Percentiles rank a stretch among this genome's conserved stretches.
phyloP scores from a whole-genome alignment of 306 rosid genomes.

The Lotus japonicus region DNA sequence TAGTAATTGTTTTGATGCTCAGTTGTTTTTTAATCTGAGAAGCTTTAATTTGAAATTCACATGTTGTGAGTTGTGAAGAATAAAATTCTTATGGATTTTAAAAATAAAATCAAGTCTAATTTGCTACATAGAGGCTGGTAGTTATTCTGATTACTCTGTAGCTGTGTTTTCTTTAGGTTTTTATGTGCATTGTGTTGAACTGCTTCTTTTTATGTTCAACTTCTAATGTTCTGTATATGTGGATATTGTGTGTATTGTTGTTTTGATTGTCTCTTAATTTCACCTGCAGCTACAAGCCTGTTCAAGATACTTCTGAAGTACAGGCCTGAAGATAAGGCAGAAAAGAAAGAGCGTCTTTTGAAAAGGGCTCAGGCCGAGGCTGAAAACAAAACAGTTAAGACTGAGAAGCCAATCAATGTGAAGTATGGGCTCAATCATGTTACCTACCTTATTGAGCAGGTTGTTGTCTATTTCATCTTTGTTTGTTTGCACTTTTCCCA shows the following conservation, averaged over 20 bases:
- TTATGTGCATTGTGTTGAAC: background rate
- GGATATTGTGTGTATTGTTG: too few species aligned
- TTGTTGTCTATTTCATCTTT: background rate
- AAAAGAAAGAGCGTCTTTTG: slow-evolving; percentile 62
- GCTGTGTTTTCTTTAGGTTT: background rate
- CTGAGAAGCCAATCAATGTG: slow-evolving; percentile 63
- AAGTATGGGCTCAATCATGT: slow-evolving; percentile 83
- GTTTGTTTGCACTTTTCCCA: background rate
- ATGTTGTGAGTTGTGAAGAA: too few species aligned
- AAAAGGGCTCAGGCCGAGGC: slow-evolving; percentile 72
- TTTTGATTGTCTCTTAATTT: background rate
- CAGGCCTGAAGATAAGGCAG: slow-evolving; percentile 71
- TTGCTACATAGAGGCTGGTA: too few species aligned
- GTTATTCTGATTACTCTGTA: too few species aligned
- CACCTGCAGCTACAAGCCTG: slow-evolving; percentile 50
- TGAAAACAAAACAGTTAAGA: slow-evolving; percentile 54
- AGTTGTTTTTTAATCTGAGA: too few species aligned
- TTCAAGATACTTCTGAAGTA: slow-evolving; percentile 76
- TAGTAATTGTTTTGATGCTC: too few species aligned
- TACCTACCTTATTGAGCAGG: slow-evolving; percentile 80
- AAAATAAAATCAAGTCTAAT: too few species aligned
- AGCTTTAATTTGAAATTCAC: too few species aligned
- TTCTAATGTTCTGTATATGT: too few species aligned
- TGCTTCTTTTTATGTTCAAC: background rate
- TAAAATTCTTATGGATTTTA: too few species aligned